Evolutionary conservation across 192 early-diverging fungal genomes (phyloP).

Genomic region (Phlyctochytrium arcticum): DNA sequence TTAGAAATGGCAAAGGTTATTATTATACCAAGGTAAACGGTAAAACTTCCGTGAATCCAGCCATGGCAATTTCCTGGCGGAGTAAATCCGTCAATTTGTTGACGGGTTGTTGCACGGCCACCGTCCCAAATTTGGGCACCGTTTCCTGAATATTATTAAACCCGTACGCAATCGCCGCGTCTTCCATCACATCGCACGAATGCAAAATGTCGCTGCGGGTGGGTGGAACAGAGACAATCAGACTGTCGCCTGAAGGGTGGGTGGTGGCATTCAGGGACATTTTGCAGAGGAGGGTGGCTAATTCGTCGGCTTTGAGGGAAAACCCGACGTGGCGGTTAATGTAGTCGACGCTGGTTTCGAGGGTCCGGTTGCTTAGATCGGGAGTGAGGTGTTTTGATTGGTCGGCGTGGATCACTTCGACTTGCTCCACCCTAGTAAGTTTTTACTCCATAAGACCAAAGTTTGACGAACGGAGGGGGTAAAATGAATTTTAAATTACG

Average conservation of each 20-base stretch:
- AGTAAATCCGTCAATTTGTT: conserved; percentile 91
- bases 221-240: conserved; percentile 76
- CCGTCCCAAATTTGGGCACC: conserved; percentile 74
- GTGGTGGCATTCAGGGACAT: conserved; percentile 79
- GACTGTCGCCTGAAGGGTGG: conserved; percentile 32
- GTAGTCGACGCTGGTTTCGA: conserved; percentile 76
- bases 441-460: conserved; percentile 1
- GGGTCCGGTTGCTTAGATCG: conserved; percentile 59
- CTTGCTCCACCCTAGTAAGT: conserved; percentile 74
- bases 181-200: conserved; percentile 96
- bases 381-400: conserved; percentile 67
- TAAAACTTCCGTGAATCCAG: conserved; percentile 92
- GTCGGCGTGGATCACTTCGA: conserved; percentile 85
- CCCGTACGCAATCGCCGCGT: conserved; percentile 94
- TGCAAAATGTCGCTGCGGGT: conserved; percentile 96
- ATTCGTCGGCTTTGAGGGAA: conserved; percentile 56
- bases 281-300: conserved; percentile 70
- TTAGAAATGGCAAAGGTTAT: neutral
- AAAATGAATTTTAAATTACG: conserved; percentile 46
- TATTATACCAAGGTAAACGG: conserved; percentile 80
- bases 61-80: conserved; percentile 77
- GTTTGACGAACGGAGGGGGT: neutral
- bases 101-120: conserved; percentile 81
- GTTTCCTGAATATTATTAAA: conserved; percentile 89
- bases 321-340: conserved; percentile 88